phyloP scores from a whole-genome alignment of 140 eudicot species.

The Bidens hawaiensis region DNA sequence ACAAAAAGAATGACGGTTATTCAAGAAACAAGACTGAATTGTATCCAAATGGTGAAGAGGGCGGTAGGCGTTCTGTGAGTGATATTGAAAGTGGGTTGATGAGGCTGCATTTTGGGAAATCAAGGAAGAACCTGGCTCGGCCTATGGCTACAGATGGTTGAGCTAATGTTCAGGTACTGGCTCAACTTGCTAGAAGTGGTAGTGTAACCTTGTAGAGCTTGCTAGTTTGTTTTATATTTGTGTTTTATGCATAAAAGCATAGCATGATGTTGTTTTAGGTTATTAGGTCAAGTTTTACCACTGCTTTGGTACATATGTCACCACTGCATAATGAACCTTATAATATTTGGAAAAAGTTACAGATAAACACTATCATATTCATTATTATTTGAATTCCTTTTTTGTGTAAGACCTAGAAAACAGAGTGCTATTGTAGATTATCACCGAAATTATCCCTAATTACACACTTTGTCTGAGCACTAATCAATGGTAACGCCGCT shows the following conservation, averaged over 20 bases:
- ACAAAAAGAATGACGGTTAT: slow-evolving; percentile 29
- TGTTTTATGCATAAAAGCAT: not conserved
- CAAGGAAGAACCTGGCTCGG: not conserved
- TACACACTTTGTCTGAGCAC: not conserved
- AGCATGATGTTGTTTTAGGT: not conserved
- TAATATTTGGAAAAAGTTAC: not conserved
- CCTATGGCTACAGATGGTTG: not conserved
- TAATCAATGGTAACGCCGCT: not conserved
- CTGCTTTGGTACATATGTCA: not conserved
- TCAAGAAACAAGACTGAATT: slow-evolving; percentile 1
- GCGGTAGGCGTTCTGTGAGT: slow-evolving; percentile 8
- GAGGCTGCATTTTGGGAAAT: slow-evolving; percentile 11
- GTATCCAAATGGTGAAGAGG: slow-evolving; percentile 1
- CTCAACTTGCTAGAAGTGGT: not conserved
- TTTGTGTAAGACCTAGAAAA: not conserved
- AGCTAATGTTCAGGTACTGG: not conserved
- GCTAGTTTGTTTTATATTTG: not conserved
- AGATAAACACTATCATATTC: not conserved
- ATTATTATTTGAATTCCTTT: not conserved
- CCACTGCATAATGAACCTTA: not conserved
- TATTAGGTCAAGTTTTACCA: not conserved
- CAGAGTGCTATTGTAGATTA: not conserved
- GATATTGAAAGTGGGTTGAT: slow-evolving; percentile 7
- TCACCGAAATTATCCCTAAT: not conserved
- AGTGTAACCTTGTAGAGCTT: not conserved